Percentiles rank a stretch among this genome's conserved stretches.
These are phyloP conservation scores for Mimosa pudica DNA, from an alignment of 306 rosid species.

Conservation along the genomic window DNA sequence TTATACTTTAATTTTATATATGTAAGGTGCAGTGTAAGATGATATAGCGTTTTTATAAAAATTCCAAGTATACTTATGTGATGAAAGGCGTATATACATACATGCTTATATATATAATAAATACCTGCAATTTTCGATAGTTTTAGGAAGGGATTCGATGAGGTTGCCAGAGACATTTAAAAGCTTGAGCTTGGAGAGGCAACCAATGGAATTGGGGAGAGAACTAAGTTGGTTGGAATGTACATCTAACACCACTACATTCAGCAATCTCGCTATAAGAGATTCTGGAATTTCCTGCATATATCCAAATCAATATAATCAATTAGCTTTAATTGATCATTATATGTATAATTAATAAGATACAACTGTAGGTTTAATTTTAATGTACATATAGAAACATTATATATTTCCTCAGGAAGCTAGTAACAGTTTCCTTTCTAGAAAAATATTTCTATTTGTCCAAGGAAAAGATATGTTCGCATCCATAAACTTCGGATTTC, in stretches of 20 bases:
- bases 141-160: constrained; percentile 63
- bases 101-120: neutral
- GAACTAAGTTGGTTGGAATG: constrained; percentile 76
- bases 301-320: neutral
- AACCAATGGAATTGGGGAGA: constrained; percentile 92
- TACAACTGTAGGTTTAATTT: neutral
- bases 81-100: neutral
- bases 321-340: neutral
- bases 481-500: neutral
- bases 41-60: too few species aligned
- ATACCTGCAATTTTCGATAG: constrained; percentile 93
- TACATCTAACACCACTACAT: constrained; percentile 66
- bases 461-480: too few species aligned
- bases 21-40: too few species aligned
- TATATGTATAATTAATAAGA: neutral
- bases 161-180: constrained; percentile 80
- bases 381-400: neutral
- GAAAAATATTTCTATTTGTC: too few species aligned
- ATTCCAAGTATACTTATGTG: neutral
- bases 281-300: constrained; percentile 82
- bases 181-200: constrained; percentile 79
- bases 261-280: constrained; percentile 69
- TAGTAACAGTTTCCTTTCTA: neutral
- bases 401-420: neutral
- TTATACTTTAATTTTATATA: too few species aligned